These are phyloP conservation scores for Wickerhamiella qilinensis DNA, from an alignment of 805 yeast genomes.

Conservation along the genomic window DNA sequence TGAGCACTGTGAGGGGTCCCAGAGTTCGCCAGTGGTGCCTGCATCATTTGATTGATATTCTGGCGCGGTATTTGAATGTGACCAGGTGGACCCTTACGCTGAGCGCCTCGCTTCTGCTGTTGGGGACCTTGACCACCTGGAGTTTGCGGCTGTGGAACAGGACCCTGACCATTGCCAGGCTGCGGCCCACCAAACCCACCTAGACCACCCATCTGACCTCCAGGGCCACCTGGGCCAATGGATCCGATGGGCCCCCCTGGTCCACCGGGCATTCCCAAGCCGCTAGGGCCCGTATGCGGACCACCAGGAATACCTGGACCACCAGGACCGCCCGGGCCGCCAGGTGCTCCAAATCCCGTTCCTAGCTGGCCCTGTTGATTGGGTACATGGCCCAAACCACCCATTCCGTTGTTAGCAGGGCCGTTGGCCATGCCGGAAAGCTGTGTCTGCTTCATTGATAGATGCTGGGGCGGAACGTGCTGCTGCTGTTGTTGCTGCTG, in stretches of 20 bases:
- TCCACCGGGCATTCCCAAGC: not conserved
- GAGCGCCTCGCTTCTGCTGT: not conserved
- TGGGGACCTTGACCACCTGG: not conserved
- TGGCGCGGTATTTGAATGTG: conserved; percentile 6
- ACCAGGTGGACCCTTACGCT: conserved; percentile 4
- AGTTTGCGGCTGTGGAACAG: not conserved
- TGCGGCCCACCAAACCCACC: not conserved
- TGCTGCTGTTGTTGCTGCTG: not conserved
- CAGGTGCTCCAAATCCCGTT: no score
- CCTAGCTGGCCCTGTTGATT: no score
- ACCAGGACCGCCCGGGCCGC: not conserved
- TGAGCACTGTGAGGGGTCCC: not conserved
- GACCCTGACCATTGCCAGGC: not conserved
- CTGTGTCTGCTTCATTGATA: not conserved
- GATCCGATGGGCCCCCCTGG: not conserved
- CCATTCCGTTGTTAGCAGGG: no score
- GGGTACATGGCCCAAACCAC: no score
- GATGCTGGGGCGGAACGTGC: not conserved
- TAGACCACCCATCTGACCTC: not conserved
- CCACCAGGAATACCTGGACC: no score
- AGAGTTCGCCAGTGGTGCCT: not conserved
- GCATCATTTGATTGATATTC: not conserved
- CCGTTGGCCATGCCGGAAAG: no score
- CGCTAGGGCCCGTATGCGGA: not conserved
- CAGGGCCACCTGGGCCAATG: not conserved